These are phyloP conservation scores for Aspergillus floridensis DNA, from an alignment of 2,329 filamentous ascomycete genomes.

Conservation along the genomic window DNA sequence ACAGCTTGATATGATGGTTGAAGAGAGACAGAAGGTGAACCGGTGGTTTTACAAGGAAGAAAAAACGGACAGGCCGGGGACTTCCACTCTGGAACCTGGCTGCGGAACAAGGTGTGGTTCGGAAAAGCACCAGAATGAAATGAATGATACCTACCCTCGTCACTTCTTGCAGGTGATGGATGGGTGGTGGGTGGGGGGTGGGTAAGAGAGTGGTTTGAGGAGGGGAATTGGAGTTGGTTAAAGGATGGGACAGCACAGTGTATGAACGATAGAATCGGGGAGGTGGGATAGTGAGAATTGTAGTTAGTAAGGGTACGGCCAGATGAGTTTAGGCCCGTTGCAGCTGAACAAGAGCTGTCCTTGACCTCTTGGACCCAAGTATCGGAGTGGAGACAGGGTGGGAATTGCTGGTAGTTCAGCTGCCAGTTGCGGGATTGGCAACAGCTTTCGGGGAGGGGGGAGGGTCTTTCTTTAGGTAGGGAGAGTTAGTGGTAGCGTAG, in stretches of 20 bases:
- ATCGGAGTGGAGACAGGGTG: constrained; percentile 24
- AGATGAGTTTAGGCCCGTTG: constrained; percentile 14
- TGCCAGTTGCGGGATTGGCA: constrained; percentile 1
- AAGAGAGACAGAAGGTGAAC: constrained; percentile 18
- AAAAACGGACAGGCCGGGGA: constrained; percentile 20
- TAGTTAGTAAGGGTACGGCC: constrained; percentile 18
- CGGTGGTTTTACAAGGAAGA: constrained; percentile 25
- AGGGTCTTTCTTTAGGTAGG: too few relatives aligned
- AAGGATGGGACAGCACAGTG: constrained; percentile 18
- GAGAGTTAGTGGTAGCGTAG: background rate
- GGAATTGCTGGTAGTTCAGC: background rate
- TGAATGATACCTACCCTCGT: constrained; percentile 20
- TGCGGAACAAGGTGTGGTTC: constrained; percentile 19
- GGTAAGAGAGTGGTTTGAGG: background rate
- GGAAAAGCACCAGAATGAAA: constrained; percentile 17
- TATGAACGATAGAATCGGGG: background rate
- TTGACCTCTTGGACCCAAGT: constrained; percentile 14
- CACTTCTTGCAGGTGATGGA: background rate
- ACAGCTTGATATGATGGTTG: constrained; percentile 15
- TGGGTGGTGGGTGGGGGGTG: constrained; percentile 15
- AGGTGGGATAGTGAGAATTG: background rate
- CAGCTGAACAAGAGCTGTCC: constrained; percentile 8
- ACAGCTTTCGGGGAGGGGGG: background rate
- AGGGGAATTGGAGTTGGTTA: constrained; percentile 17
- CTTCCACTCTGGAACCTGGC: constrained; percentile 26